Evolutionary conservation across 306 rosid species (phyloP), one percentile per base, ranked within the genome.

Genomic region (Dryas alaskensis): DNA sequence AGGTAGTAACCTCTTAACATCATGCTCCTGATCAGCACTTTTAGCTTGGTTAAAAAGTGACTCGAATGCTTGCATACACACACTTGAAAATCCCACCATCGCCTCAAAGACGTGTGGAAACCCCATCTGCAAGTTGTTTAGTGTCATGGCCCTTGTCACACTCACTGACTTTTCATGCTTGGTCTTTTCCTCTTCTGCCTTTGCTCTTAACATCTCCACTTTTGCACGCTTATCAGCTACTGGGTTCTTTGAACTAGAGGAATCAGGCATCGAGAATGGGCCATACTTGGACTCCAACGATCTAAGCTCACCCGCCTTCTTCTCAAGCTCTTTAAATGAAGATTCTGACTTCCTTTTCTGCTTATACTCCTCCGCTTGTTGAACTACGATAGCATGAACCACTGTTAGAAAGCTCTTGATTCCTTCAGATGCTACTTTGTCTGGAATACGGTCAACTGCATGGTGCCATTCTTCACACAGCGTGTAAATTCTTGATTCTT

Each of bases 91-190:
- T 75, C 96, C 99, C 3, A 92, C 99, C 70, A 94, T 87, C 1
- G 96, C 92, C 80, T 94, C 96, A 60, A 94, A 94, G 59, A 94
- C 98, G 42, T 94, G 96, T 0, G 99, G 99, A 75, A 92, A 88
- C 45, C 97, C 86, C 96, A 94, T 92, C 86, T 94, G 99, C 83
- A 94, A 54, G 91, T 88, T 94, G 54, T 90, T 92, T 60, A 94
- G 78, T 11, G 99, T 94, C 98, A 92, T 90, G 25, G 96, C 86
- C 76, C 99, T 75, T 0, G 99, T 90, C 50, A 92, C 90, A 65
- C 89, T 82, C 49, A 90, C 89, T 4, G 83, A 79, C 69, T 90
- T 94, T 46, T 92, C 99, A 78, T 94, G 85, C 79, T 87, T 92
- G 48, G 25, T 84, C 85, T 90, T 94, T 83, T 92, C 95, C 70